phyloP scores from a whole-genome alignment of 768 basidiomycete species.

The Mycena galericulata region DNA sequence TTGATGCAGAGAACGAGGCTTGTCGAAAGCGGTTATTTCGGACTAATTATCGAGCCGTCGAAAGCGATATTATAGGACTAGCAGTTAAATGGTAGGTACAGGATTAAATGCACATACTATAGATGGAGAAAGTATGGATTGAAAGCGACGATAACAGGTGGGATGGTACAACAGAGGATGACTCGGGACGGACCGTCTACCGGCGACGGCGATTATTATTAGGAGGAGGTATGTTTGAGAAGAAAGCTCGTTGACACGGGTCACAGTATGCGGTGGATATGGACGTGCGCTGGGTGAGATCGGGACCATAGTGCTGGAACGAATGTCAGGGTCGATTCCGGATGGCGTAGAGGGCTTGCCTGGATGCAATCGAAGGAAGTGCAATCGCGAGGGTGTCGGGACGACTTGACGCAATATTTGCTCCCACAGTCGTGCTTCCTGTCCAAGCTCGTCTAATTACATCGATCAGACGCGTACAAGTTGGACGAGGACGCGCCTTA shows the following conservation, averaged over 20 bases:
- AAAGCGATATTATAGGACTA: slow-evolving; percentile 84
- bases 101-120: slow-evolving; percentile 19
- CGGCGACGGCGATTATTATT: slow-evolving; percentile 21
- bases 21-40: slow-evolving; percentile 67
- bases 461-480: slow-evolving; percentile 27
- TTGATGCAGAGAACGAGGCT: slow-evolving; percentile 59
- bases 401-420: slow-evolving; percentile 54
- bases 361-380: slow-evolving; percentile 51
- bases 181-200: not conserved
- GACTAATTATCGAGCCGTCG: slow-evolving; percentile 87
- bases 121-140: slow-evolving; percentile 12
- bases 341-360: slow-evolving; percentile 44
- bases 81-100: slow-evolving; percentile 75
- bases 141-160: slow-evolving; percentile 29
- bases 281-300: slow-evolving; percentile 71
- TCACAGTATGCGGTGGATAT: slow-evolving; percentile 65
- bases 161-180: not conserved
- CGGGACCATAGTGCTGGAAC: slow-evolving; percentile 76
- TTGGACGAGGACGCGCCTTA: slow-evolving; percentile 48
- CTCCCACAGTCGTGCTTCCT: slow-evolving; percentile 67
- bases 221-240: slow-evolving; percentile 13
- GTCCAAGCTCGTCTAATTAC: slow-evolving; percentile 59
- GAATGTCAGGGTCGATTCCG: not conserved
- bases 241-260: slow-evolving; percentile 70
- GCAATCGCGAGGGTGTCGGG: slow-evolving; percentile 48